These are phyloP conservation scores for Backusella luteola DNA, from an alignment of 192 early-diverging fungal genomes.

Conservation along the genomic window DNA sequence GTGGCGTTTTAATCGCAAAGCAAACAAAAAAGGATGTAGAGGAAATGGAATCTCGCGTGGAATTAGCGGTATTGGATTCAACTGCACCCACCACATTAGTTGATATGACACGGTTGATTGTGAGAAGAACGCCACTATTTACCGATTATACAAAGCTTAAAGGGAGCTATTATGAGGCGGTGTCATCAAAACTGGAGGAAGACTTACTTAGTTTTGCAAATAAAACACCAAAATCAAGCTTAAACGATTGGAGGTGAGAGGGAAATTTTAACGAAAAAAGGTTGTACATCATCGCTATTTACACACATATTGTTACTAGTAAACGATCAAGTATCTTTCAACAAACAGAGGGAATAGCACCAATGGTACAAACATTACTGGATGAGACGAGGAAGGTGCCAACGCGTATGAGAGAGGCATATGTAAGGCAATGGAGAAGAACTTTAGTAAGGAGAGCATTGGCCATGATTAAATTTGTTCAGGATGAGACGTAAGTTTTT, in stretches of 20 bases:
- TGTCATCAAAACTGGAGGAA: conserved; percentile 20
- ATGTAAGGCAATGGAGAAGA: conserved; percentile 49
- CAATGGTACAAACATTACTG: conserved; percentile 44
- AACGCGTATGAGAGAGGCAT: conserved; percentile 46
- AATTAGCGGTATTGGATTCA: conserved; percentile 44
- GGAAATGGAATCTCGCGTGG: conserved; percentile 28
- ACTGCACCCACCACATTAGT: conserved; percentile 50
- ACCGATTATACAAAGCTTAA: conserved; percentile 39
- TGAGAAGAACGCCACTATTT: conserved; percentile 46
- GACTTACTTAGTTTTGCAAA: conserved; percentile 33
- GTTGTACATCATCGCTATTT: background rate
- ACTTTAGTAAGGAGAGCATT: conserved; percentile 39
- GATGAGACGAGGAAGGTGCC: conserved; percentile 41
- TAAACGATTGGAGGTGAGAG: conserved; percentile 26
- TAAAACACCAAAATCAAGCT: conserved; percentile 17
- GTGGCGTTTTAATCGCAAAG: background rate
- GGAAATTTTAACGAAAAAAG: background rate
- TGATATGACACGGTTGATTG: conserved; percentile 38
- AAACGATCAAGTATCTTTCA: conserved; percentile 40
- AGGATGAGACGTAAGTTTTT: conserved; percentile 33
- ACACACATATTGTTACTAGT: background rate
- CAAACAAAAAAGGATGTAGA: conserved; percentile 31
- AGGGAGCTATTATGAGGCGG: conserved; percentile 17
- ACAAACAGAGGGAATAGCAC: conserved; percentile 36
- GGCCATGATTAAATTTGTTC: conserved; percentile 42